A percentile compares a stretch with the other conserved stretches of the same genome.
Conservation (phyloP, 2,329 filamentous ascomycete species). For the Beauveria australis region DNA sequence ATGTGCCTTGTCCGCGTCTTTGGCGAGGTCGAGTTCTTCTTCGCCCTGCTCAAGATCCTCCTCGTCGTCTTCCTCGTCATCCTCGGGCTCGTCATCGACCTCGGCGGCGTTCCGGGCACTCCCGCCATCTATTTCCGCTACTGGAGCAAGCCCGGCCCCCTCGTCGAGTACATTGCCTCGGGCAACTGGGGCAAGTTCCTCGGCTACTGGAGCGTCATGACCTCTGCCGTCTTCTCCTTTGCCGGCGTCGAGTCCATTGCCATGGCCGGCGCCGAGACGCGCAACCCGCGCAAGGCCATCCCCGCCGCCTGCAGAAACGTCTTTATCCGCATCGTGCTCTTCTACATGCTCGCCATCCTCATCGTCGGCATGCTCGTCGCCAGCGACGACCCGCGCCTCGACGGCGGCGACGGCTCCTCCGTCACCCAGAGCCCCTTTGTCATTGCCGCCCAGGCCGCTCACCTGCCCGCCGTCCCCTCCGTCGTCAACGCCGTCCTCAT, state of each 20-base stretch:
- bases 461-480: slow-evolving; percentile 58
- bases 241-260: slow-evolving; percentile 57
- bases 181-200: slow-evolving; percentile 56
- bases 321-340: slow-evolving; percentile 49
- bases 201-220: slow-evolving; percentile 55
- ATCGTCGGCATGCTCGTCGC: slow-evolving; percentile 62
- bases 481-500: slow-evolving; percentile 73
- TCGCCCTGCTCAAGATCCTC: slow-evolving; percentile 47
- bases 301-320: slow-evolving; percentile 48
- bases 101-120: slow-evolving; percentile 52
- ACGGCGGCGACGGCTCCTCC: slow-evolving; percentile 36
- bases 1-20: slow-evolving; percentile 50
- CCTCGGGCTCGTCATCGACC: slow-evolving; percentile 53
- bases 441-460: slow-evolving; percentile 60
- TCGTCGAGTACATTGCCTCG: slow-evolving; percentile 54
- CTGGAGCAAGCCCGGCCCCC: slow-evolving; percentile 61
- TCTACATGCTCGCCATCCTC: slow-evolving; percentile 60
- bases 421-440: slow-evolving; percentile 54
- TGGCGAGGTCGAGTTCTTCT: slow-evolving; percentile 50
- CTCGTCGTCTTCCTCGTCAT: slow-evolving; percentile 55
- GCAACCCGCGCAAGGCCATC: slow-evolving; percentile 44
- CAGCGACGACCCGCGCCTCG: slow-evolving; percentile 46
- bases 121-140: slow-evolving; percentile 57
- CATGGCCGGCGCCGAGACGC: slow-evolving; percentile 53
- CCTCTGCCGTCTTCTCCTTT: slow-evolving; percentile 59